Conservation (phyloP, 176 grass and related monocot species). For the Avena sativa region DNA sequence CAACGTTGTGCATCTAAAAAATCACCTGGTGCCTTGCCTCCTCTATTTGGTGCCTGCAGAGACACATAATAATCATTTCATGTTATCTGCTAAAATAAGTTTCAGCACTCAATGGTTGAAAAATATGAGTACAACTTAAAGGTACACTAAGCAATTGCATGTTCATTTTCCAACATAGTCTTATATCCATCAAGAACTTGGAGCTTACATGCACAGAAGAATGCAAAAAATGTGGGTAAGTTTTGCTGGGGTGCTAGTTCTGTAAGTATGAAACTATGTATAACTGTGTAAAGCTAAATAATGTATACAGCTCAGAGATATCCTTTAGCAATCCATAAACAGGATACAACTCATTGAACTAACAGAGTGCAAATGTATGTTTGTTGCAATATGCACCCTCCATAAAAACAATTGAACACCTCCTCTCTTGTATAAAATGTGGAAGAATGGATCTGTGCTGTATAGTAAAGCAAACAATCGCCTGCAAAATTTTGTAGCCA, state of each 20-base stretch:
- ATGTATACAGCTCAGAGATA: neutral
- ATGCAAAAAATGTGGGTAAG: neutral
- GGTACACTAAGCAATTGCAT: slow-evolving; percentile 1
- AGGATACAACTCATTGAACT: slow-evolving; percentile 9
- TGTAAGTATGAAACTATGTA: slow-evolving; percentile 27
- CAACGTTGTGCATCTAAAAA: slow-evolving; percentile 78
- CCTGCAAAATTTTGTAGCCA: slow-evolving; percentile 13
- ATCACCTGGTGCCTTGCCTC: slow-evolving; percentile 63
- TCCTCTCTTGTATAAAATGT: neutral
- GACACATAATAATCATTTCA: slow-evolving; percentile 28
- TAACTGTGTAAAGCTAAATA: slow-evolving; percentile 1
- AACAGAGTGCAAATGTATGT: neutral
- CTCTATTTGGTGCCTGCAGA: slow-evolving; percentile 75
- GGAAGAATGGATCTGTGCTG: neutral
- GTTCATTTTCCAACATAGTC: neutral
- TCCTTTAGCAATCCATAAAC: neutral
- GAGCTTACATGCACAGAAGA: neutral
- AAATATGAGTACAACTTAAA: slow-evolving; percentile 12
- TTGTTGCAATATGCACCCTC: neutral
- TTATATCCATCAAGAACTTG: neutral
- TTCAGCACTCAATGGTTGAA: neutral
- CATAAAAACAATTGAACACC: neutral
- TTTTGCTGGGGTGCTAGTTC: neutral
- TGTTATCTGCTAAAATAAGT: neutral
- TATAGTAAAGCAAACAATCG: slow-evolving; percentile 22